A percentile compares a stretch with the other conserved stretches of the same genome.
Conservation (phyloP, 257 asterid genomes). For the Ocimum tenuiflorum region DNA sequence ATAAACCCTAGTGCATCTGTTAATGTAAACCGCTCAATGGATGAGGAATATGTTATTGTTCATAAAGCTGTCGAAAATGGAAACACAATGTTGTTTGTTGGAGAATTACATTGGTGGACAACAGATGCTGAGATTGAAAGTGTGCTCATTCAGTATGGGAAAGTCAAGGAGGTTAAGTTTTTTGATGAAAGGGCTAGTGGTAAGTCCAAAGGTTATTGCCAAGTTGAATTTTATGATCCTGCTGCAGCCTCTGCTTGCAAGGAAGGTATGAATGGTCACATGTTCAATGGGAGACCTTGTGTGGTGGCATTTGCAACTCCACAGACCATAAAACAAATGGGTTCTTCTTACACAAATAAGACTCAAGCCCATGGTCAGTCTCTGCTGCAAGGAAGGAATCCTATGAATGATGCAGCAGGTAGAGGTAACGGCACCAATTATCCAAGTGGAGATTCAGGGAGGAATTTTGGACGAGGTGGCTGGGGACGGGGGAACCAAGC, state of each 20-base stretch:
- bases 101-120: slow-evolving; percentile 98
- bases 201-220: slow-evolving; percentile 94
- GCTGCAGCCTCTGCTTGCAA: slow-evolving; percentile 75
- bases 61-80: slow-evolving; percentile 61
- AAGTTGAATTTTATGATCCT: slow-evolving; percentile 81
- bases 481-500: slow-evolving; percentile 74
- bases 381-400: slow-evolving; percentile 56
- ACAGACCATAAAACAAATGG: slow-evolving; percentile 72
- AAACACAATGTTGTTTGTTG: slow-evolving; percentile 68
- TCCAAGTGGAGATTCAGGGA: slow-evolving; percentile 40
- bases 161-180: slow-evolving; percentile 82
- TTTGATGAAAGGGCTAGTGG: slow-evolving; percentile 97
- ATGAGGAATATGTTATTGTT: slow-evolving; percentile 42
- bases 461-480: slow-evolving; percentile 79
- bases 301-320: slow-evolving; percentile 93
- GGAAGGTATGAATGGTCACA: slow-evolving; percentile 76
- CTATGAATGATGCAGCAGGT: slow-evolving; percentile 46
- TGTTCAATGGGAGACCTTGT: slow-evolving; percentile 84
- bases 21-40: slow-evolving; percentile 37
- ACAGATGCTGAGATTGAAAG: slow-evolving; percentile 86
- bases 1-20: slow-evolving; percentile 28
- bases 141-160: slow-evolving; percentile 72
- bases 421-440: slow-evolving; percentile 60
- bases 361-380: slow-evolving; percentile 53
- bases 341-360: slow-evolving; percentile 40